A percentile compares a stretch with the other conserved stretches of the same genome.
phyloP scores from a whole-genome alignment of 768 basidiomycete genomes.

The Boletus tylopilopsis region DNA sequence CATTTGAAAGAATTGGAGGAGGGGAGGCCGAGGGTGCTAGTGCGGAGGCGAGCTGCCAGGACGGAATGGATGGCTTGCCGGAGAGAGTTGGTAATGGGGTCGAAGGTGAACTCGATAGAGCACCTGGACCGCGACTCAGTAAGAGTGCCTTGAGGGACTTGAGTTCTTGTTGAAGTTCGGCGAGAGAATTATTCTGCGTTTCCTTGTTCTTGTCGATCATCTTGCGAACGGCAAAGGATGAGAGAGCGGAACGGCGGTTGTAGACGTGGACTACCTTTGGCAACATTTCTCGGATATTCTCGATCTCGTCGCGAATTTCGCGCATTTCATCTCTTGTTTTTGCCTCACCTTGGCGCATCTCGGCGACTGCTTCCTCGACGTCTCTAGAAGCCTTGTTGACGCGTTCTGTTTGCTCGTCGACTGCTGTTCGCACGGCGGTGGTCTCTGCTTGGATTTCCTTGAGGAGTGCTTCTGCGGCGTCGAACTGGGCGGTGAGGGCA shows the following conservation, averaged over 20 bases:
- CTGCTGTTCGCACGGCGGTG: conserved; percentile 60
- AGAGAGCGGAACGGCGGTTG: background rate
- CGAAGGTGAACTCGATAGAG: conserved; percentile 43
- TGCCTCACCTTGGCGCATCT: conserved; percentile 74
- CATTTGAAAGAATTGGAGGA: conserved; percentile 30
- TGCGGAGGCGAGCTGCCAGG: conserved; percentile 73
- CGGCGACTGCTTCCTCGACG: conserved; percentile 66
- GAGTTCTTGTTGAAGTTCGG: conserved; percentile 89
- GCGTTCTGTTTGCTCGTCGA: conserved; percentile 72
- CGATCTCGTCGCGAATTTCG: conserved; percentile 88
- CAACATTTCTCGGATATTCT: conserved; percentile 85
- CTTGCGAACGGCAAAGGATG: conserved; percentile 37
- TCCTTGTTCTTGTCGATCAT: conserved; percentile 95
- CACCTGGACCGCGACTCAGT: conserved; percentile 62
- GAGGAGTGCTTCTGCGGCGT: conserved; percentile 77
- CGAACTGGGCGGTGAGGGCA: conserved; percentile 83
- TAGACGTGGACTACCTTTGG: conserved; percentile 64
- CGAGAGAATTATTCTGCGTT: conserved; percentile 73
- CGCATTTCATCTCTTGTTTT: conserved; percentile 85
- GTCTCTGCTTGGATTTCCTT: conserved; percentile 80
- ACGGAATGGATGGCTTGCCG: conserved; percentile 74
- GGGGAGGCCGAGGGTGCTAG: conserved; percentile 17
- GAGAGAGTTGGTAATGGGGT: conserved; percentile 49
- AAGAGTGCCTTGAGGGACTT: conserved; percentile 91
- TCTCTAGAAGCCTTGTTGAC: conserved; percentile 71